phyloP scores from a whole-genome alignment of 768 basidiomycete species.

The Crassisporium funariophilum region DNA sequence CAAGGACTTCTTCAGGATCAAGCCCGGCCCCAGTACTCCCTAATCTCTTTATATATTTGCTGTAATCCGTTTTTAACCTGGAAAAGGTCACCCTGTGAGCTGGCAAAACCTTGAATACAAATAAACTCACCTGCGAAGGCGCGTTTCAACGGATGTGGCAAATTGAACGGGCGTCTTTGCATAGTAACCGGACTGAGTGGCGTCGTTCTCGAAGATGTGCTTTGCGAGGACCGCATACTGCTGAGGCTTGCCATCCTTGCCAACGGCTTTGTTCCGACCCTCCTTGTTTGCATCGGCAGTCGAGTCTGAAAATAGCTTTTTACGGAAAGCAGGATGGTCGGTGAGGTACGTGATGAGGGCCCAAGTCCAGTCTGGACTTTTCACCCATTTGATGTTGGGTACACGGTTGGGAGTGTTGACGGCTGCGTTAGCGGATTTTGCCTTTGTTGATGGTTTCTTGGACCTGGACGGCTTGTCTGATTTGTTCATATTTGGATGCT shows the following conservation, averaged over 20 bases:
- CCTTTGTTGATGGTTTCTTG: background rate
- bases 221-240: conserved; percentile 21
- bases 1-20: conserved; percentile 6
- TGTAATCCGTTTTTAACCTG: conserved; percentile 25
- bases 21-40: conserved; percentile 21
- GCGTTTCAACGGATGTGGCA: conserved; percentile 19
- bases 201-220: conserved; percentile 22
- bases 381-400: conserved; percentile 17
- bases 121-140: conserved; percentile 9
- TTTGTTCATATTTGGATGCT: background rate
- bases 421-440: background rate
- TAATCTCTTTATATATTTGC: conserved; percentile 7
- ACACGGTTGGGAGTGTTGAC: background rate
- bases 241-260: conserved; percentile 20
- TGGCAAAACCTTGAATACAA: too few relatives aligned
- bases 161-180: conserved; percentile 13
- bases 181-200: conserved; percentile 8
- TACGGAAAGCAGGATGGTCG: conserved; percentile 16
- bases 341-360: conserved; percentile 16
- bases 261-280: conserved; percentile 14
- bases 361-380: conserved; percentile 19
- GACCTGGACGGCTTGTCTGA: background rate
- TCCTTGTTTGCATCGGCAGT: conserved; percentile 25
- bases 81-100: background rate
- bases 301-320: conserved; percentile 29